Evolutionary conservation across 179 eudicot species (phyloP).

Genomic region (Beta corolliflora): DNA sequence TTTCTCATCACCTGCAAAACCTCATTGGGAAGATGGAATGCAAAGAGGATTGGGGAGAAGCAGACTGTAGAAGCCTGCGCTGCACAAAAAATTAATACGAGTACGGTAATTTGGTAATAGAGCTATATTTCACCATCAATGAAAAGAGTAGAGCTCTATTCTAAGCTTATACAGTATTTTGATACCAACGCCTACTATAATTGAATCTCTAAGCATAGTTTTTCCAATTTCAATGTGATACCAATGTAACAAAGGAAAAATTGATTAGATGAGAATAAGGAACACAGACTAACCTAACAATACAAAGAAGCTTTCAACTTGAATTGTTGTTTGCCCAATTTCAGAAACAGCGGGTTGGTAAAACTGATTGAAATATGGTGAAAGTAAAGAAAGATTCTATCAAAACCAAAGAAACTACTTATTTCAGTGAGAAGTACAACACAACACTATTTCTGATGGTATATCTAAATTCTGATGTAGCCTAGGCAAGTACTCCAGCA

Average conservation of each 20-base stretch:
- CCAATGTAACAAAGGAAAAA: neutral
- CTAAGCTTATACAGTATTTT: neutral
- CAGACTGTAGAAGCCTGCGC: neutral
- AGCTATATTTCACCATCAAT: no score
- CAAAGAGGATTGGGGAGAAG: neutral
- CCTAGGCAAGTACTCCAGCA: neutral
- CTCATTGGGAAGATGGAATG: neutral
- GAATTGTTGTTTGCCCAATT: neutral
- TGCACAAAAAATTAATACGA: neutral
- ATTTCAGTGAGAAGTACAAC: slow-evolving; percentile 11
- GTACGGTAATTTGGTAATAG: neutral
- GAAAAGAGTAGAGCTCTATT: neutral
- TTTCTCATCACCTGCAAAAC: neutral
- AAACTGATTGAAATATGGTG: slow-evolving; percentile 16
- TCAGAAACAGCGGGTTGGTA: neutral
- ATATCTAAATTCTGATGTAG: neutral
- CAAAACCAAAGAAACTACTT: neutral
- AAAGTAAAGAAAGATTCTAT: slow-evolving; percentile 17
- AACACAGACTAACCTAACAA: neutral
- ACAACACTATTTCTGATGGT: neutral
- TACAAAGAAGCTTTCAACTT: neutral
- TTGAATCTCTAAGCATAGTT: neutral
- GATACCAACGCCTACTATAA: no score
- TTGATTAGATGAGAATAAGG: neutral
- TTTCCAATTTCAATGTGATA: neutral